Evolutionary conservation across 2,329 filamentous ascomycete genomes (phyloP), one percentile per base, ranked within the genome.

Genomic region (Metarhizium anisopliae): DNA sequence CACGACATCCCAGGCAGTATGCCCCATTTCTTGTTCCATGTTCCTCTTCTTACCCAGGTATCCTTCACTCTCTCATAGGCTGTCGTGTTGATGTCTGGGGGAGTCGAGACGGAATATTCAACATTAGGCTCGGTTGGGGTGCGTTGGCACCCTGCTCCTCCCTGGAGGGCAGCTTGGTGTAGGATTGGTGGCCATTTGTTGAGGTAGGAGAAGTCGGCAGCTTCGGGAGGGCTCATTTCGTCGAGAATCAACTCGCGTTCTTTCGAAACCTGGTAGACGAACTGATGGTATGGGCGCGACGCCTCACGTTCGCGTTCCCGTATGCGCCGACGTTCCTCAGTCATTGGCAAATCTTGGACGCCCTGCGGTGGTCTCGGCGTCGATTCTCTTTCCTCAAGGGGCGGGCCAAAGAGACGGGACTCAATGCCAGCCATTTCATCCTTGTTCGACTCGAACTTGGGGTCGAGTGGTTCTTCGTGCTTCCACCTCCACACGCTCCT

Each of bases 281-380:
- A 62, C 40, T 62, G 58, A 11, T 38, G 42, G 32, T 52, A 57
- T 16, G 59, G 61, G 6, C 61, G 59, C 20, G 59, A 62, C 16
- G 54, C 55, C 18, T 60, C 58, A n/a, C 49, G 52, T 18, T 56
- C 35, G 36, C 38, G 50, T 14, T 43, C 40, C 11, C 40, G 40
- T 16, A 43, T 6, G 40, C 14, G 14, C 16, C 16, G 40, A 13
- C 38, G 16, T 32, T 53, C 51, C n/a, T 11, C 47, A 38, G 14
- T 49, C 43, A 6, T 14, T 45, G 13, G 47, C 52, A 14, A 2
- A 10, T 43, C n/a, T 13, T 50, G 38, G 14, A n/a, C 11, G 42
- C 8, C 40, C 18, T 51, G 49, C 18, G 16, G 16, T n/a, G 6
- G 51, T 30, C 6, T 20, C 51, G 16, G 36, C 20, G 14, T 2